A percentile compares a stretch with the other conserved stretches of the same genome.
Evolutionary conservation across 176 grass and related monocot species (phyloP).

Genomic region (Alloteropsis semialata): DNA sequence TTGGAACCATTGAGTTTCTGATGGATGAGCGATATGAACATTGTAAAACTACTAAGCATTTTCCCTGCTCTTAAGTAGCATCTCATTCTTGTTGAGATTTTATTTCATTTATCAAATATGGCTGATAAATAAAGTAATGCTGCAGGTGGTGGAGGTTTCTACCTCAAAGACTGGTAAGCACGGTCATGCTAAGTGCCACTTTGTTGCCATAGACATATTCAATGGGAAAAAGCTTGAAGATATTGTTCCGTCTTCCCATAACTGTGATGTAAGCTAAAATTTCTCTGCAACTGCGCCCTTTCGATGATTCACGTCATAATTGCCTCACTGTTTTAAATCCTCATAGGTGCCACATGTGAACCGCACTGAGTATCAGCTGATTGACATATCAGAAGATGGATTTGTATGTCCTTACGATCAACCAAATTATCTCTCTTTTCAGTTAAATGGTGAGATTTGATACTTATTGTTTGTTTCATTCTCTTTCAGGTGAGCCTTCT

Average conservation of each 20-base stretch:
- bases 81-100: neutral
- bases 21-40: neutral
- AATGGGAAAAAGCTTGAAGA: conserved; percentile 95
- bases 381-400: conserved; percentile 99
- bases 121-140: conserved; percentile 5
- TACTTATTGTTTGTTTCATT: conserved; percentile 11
- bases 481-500: conserved; percentile 81
- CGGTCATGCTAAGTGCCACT: conserved; percentile 92
- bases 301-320: neutral
- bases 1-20: neutral
- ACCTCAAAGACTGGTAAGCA: conserved; percentile 99
- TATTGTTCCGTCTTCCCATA: conserved; percentile 96
- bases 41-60: neutral
- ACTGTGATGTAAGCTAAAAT: conserved; percentile 76
- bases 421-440: neutral
- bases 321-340: neutral
- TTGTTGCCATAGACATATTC: conserved; percentile 92
- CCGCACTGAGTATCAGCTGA: conserved; percentile 91
- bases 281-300: conserved; percentile 11
- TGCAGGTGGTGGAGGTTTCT: conserved; percentile 93
- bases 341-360: conserved; percentile 82
- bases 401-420: conserved; percentile 56
- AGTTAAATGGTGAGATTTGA: neutral
- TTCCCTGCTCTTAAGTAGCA: neutral
- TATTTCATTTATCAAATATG: neutral